Percentiles rank a stretch among this genome's conserved stretches.
Conservation (phyloP, 2,329 filamentous ascomycete genomes). For the Aspergillus fructus region DNA sequence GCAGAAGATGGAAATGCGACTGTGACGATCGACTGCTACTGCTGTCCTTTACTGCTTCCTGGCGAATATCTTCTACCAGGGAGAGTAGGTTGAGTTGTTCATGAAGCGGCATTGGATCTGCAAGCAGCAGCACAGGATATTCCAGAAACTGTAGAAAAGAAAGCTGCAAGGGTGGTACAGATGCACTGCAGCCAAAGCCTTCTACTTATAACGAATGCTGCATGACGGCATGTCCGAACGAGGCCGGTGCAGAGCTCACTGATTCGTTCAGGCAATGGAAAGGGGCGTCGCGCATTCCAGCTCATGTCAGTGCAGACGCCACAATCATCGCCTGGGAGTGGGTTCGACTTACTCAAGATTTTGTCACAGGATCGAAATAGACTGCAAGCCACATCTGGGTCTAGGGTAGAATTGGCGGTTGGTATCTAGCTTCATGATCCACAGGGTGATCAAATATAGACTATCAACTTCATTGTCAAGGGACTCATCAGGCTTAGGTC, state of each 20-base stretch:
- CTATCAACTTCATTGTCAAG: no score
- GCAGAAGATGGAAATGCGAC: constrained; percentile 28
- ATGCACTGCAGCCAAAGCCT: neutral
- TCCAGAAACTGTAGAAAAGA: neutral
- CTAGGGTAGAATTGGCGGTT: no score
- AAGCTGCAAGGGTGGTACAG: neutral
- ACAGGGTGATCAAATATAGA: no score
- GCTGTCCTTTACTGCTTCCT: constrained; percentile 18
- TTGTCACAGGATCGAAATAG: neutral
- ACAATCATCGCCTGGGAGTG: neutral
- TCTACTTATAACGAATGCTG: neutral
- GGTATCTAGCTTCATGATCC: no score
- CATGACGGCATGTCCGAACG: neutral
- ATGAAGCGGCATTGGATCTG: neutral
- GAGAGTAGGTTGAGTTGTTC: neutral
- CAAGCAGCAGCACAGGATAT: neutral
- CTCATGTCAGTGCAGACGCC: neutral
- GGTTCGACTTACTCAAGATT: neutral
- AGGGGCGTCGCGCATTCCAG: neutral
- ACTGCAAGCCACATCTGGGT: neutral
- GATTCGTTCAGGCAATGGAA: neutral
- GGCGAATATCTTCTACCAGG: neutral
- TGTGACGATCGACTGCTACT: constrained; percentile 17
- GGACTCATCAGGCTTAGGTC: no score
- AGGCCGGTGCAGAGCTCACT: neutral